phyloP scores from a whole-genome alignment of 176 grass and related monocot genomes.

The Carex parvula region DNA sequence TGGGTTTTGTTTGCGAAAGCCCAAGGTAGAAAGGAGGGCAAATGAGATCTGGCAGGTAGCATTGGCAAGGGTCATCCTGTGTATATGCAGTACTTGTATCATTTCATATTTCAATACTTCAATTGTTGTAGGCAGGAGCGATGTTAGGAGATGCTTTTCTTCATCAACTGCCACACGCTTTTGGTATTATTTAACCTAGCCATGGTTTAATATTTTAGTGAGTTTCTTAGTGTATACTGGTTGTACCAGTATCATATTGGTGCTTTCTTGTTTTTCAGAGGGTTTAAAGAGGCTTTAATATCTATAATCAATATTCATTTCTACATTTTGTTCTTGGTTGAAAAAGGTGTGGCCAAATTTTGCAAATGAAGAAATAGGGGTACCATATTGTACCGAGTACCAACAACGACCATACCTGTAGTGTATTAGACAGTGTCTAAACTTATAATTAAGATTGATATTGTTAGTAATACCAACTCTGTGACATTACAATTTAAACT shows the following conservation, averaged over 20 bases:
- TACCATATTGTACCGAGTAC: background rate
- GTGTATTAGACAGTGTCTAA: background rate
- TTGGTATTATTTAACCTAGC: conserved; percentile 53
- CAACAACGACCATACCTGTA: background rate
- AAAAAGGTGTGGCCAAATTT: background rate
- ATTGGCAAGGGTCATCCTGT: background rate
- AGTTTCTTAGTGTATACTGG: background rate
- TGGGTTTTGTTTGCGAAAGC: conserved; percentile 3
- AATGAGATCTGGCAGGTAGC: background rate
- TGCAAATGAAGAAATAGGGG: background rate
- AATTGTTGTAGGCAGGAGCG: conserved; percentile 78
- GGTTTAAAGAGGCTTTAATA: background rate
- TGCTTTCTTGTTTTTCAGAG: background rate
- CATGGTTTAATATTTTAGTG: background rate
- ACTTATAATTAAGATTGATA: background rate
- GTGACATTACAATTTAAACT: background rate
- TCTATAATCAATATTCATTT: background rate
- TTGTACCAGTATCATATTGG: background rate
- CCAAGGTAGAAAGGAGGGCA: background rate
- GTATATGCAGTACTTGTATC: background rate
- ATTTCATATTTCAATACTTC: conserved; percentile 15
- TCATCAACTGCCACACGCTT: conserved; percentile 97
- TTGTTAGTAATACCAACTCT: background rate
- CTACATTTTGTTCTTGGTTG: background rate
- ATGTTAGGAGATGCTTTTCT: conserved; percentile 99